Base-by-base conservation (phyloP, 495 filamentous ascomycete species). In the Penicillium bialowiezense region DNA sequence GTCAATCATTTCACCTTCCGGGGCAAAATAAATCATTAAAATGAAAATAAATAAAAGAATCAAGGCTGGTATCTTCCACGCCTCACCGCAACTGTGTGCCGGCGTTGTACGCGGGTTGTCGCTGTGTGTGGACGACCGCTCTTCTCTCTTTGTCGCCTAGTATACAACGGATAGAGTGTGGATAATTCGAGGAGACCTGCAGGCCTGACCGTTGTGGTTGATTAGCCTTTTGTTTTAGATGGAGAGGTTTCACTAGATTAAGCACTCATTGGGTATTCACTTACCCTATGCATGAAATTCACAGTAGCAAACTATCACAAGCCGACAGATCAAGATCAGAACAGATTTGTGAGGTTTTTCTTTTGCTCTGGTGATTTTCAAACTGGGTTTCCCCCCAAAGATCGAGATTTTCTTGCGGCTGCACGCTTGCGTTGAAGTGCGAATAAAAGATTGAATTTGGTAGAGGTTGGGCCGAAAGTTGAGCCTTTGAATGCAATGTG, bases 21-120 rank as follows among this genome's bases (percentile, higher is more conserved):
- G 29, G 32, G 4, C 12, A 42, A 23, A 41, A 20, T 14, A 31
- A 31, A 12, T 26, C 3, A 38, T n/a, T 20, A 26, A 12, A 10
- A 43, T 19, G 14, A 7, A 23, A 15, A n/a, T n/a, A 41, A 15
- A 47, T 10, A 36, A 21, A 39, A 18, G 24, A n/a, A 17, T n/a
- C 12, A 36, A 13, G 7, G 19, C 14, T 8, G 8, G 14, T 7
- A 33, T 55, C 6, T 17, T 14, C 12, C 28, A 50, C 19, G 34
- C 51, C 42, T 62, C 58, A 62, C 61, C 61, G 61, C 50, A 63
- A 58, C 26, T 60, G 32, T 18, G 45, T 21, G 41, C 41, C 38
- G 42, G 20, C 45, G 60, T 64, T 45, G 61, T 57, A 64, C 61
- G 55, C 61, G 61, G 61, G 50, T 59, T 59, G 53, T 59, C 53